phyloP scores from a whole-genome alignment of 306 rosid species.

The Alnus rubra region DNA sequence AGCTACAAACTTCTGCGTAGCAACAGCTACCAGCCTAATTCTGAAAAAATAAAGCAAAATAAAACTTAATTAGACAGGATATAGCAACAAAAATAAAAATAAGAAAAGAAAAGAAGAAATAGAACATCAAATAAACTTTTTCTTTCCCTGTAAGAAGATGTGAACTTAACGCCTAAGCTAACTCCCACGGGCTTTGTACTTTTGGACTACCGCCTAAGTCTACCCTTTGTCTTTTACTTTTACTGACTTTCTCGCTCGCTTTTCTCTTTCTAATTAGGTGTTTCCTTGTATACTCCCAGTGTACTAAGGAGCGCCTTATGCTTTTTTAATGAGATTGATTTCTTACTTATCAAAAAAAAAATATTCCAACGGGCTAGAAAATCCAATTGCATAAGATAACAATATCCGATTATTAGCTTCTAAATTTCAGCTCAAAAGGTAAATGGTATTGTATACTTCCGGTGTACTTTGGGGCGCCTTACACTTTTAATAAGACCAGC shows the following conservation, averaged over 20 bases:
- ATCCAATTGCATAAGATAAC: neutral
- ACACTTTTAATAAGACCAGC: too few species aligned
- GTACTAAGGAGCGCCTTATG: too few species aligned
- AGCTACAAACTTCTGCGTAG: constrained; percentile 85
- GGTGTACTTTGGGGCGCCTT: too few species aligned
- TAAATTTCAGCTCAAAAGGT: constrained; percentile 16
- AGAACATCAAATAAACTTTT: neutral
- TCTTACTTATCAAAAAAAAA: too few species aligned
- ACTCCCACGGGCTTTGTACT: neutral
- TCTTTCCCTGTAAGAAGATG: neutral
- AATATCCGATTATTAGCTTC: constrained; percentile 13
- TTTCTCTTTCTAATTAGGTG: too few species aligned
- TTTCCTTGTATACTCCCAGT: too few species aligned
- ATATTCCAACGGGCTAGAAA: neutral
- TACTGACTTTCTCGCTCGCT: too few species aligned
- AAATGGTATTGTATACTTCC: neutral
- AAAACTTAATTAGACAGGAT: constrained; percentile 5
- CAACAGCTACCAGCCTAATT: constrained; percentile 81
- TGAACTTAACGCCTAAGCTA: neutral
- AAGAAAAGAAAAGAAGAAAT: neutral
- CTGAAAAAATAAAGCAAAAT: constrained; percentile 35
- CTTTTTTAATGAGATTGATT: too few species aligned
- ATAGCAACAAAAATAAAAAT: neutral
- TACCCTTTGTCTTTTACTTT: too few species aligned
- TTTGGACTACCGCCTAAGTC: too few species aligned